Conservation (phyloP, 306 rosid species). For the Trichosanthes cucumerina region DNA sequence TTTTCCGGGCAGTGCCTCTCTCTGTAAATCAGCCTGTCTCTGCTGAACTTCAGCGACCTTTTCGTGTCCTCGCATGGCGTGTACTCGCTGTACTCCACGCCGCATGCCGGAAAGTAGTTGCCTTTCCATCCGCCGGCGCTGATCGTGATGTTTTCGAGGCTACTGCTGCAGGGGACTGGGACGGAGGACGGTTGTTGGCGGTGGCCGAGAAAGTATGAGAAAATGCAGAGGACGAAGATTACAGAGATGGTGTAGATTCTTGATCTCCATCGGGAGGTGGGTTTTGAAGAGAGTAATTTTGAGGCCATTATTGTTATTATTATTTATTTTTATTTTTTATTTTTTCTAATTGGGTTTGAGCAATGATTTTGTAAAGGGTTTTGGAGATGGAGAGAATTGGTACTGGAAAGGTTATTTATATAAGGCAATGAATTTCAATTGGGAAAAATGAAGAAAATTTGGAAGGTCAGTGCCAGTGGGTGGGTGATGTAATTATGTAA, state of each 20-base stretch:
- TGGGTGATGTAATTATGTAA: not conserved
- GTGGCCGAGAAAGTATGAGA: conserved; percentile 42
- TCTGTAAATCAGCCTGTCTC: conserved; percentile 45
- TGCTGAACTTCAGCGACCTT: conserved; percentile 32
- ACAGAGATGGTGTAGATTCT: conserved; percentile 31
- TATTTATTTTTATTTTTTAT: no score
- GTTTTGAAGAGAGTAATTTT: conserved; percentile 26
- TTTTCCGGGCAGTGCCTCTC: conserved; percentile 67
- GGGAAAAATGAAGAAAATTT: not conserved
- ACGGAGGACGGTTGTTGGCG: conserved; percentile 22
- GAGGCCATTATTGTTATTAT: no score
- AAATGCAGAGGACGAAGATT: conserved; percentile 44
- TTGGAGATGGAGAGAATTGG: not conserved
- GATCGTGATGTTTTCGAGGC: conserved; percentile 27
- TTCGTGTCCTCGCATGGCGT: conserved; percentile 69
- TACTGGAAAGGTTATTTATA: not conserved
- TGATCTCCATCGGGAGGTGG: conserved; percentile 11
- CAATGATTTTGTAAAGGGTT: no score
- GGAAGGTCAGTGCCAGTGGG: not conserved
- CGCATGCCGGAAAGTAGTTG: conserved; percentile 30
- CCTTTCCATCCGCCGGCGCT: not conserved
- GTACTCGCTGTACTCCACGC: conserved; percentile 43
- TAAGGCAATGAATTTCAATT: not conserved
- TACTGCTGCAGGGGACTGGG: conserved; percentile 7
- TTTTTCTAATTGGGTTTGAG: not conserved